Conservation (phyloP, 495 filamentous ascomycete species). For the Tuber microsphaerosporum region DNA sequence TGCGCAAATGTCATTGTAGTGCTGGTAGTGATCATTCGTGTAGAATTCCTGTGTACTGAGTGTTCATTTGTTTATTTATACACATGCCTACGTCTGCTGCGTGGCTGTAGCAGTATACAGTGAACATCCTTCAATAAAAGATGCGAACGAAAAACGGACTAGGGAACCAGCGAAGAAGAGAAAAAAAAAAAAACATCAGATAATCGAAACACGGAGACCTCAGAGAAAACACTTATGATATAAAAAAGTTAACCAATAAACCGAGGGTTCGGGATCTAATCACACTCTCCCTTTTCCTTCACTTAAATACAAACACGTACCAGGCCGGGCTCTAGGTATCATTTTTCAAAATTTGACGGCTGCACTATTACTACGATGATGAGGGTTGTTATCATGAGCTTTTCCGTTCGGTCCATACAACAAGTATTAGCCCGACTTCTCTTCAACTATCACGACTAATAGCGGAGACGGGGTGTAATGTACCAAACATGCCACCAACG, state of each 20-base stretch:
- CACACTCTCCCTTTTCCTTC: not conserved
- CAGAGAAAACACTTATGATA: not conserved
- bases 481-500: slow-evolving; percentile 54
- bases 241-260: not conserved
- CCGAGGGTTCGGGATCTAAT: not conserved
- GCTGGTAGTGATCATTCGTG: not conserved
- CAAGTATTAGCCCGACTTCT: slow-evolving; percentile 55
- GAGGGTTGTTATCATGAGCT: slow-evolving; percentile 64
- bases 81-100: not conserved
- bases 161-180: not conserved
- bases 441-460: slow-evolving; percentile 1
- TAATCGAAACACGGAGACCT: not conserved
- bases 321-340: slow-evolving; percentile 2
- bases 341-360: slow-evolving; percentile 49
- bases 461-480: not conserved
- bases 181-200: not conserved
- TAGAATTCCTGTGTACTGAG: not conserved
- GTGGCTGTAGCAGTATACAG: not conserved
- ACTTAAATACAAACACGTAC: slow-evolving; percentile 7
- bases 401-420: slow-evolving; percentile 34
- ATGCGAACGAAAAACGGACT: not conserved
- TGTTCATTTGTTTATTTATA: not conserved
- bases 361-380: slow-evolving; percentile 64
- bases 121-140: not conserved
- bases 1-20: not conserved